Conservation (phyloP, 2,329 filamentous ascomycete species). For the Fusarium penzigii region DNA sequence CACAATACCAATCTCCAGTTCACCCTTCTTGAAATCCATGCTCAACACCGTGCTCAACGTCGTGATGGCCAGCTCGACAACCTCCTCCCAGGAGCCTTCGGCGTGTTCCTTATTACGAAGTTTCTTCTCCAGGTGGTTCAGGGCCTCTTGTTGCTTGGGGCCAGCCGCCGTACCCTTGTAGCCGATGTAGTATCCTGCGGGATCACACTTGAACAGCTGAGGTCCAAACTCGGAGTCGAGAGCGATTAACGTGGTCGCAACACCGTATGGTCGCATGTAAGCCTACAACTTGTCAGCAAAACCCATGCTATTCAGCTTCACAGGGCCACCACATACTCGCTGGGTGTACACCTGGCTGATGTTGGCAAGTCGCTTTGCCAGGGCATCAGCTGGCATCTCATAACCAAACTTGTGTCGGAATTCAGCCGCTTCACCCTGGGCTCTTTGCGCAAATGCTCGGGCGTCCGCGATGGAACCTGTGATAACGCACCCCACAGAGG, state of each 20-base stretch:
- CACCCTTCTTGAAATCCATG: constrained; percentile 99
- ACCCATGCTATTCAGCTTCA: constrained; percentile 7
- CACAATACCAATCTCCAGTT: constrained; percentile 97
- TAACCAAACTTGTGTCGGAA: constrained; percentile 99
- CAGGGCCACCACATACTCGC: constrained; percentile 59
- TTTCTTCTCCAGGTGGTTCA: constrained; percentile 99
- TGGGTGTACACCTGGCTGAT: constrained; percentile 99
- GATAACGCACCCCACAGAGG: constrained; percentile 96
- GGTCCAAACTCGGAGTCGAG: constrained; percentile 90
- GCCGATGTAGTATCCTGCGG: constrained; percentile 95
- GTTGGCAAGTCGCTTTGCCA: constrained; percentile 96
- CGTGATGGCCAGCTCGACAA: constrained; percentile 94
- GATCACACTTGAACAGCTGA: constrained; percentile 97
- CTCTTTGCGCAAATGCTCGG: constrained; percentile 86
- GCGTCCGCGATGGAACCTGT: constrained; percentile 98
- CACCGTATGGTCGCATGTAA: constrained; percentile 96
- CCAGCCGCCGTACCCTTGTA: constrained; percentile 98
- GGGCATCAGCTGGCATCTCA: constrained; percentile 97
- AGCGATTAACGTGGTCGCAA: constrained; percentile 92
- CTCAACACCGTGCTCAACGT: constrained; percentile 94
- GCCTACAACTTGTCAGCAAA: constrained; percentile 52
- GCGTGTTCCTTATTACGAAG: constrained; percentile 98
- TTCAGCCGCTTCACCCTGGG: constrained; percentile 92
- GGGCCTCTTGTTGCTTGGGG: constrained; percentile 96
- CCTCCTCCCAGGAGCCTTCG: constrained; percentile 92